phyloP scores from a whole-genome alignment of 148 eudicot species.

The Hydrangea macrophylla region DNA sequence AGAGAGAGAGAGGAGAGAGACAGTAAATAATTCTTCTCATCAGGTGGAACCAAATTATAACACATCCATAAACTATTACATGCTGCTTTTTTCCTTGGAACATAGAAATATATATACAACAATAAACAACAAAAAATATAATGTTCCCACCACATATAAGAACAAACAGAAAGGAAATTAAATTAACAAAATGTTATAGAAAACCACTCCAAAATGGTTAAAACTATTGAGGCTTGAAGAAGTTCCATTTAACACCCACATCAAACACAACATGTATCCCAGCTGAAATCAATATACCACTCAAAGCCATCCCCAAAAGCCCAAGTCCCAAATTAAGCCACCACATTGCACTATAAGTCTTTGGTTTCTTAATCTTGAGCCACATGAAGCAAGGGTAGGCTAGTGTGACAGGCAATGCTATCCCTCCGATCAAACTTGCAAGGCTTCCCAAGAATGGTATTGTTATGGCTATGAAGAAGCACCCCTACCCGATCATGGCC shows the following conservation, averaged over 20 bases:
- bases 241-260: constrained; percentile 52
- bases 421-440: constrained; percentile 64
- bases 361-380: constrained; percentile 54
- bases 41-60: no score
- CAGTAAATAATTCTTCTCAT: no score
- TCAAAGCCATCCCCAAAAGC: constrained; percentile 48
- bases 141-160: no score
- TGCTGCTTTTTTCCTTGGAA: no score
- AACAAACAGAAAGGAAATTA: background rate
- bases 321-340: constrained; percentile 69
- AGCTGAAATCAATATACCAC: constrained; percentile 46
- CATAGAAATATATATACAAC: no score
- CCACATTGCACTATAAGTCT: constrained; percentile 49
- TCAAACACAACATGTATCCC: constrained; percentile 53
- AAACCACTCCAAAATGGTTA: background rate
- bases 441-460: constrained; percentile 63
- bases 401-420: constrained; percentile 55
- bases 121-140: no score
- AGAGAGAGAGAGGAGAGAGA: no score
- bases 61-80: background rate
- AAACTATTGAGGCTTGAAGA: constrained; percentile 56
- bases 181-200: background rate
- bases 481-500: background rate
- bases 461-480: constrained; percentile 31
- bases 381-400: constrained; percentile 81